phyloP scores from a whole-genome alignment of 345 rosid species.

The Sapria himalayana region DNA sequence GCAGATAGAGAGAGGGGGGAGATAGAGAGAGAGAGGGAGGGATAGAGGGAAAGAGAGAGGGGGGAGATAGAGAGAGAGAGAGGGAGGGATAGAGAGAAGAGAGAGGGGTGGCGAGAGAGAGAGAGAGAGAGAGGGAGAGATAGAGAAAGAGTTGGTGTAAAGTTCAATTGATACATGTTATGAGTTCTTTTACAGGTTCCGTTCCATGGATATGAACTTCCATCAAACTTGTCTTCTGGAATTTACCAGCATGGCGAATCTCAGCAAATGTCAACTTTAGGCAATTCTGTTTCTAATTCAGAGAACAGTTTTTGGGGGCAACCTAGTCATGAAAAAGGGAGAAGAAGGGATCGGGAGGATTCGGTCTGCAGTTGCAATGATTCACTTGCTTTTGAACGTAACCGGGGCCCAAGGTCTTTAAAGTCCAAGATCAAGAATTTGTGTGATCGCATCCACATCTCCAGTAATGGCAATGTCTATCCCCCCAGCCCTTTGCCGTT shows the following conservation, averaged over 20 bases:
- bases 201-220: conserved; percentile 23
- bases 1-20: too few species aligned
- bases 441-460: conserved; percentile 12
- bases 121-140: background rate
- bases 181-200: conserved; percentile 17
- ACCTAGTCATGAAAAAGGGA: conserved; percentile 22
- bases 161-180: conserved; percentile 1
- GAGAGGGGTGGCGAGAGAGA: background rate
- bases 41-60: too few species aligned
- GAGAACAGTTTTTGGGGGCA: conserved; percentile 25
- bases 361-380: conserved; percentile 21
- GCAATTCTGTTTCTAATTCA: conserved; percentile 12
- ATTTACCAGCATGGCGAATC: conserved; percentile 21
- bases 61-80: too few species aligned
- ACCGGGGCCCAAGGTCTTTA: conserved; percentile 56
- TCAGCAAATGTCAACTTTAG: conserved; percentile 20
- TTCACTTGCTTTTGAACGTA: conserved; percentile 24
- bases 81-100: too few species aligned
- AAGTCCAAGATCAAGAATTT: conserved; percentile 24
- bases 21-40: too few species aligned
- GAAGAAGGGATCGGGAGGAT: conserved; percentile 34
- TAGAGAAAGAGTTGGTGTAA: background rate
- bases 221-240: conserved; percentile 27
- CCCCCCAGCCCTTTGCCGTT: conserved; percentile 12
- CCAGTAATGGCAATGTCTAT: conserved; percentile 17